A percentile compares a stretch with the other conserved stretches of the same genome.
These are phyloP conservation scores for Durio zibethinus DNA, from an alignment of 345 rosid species.

Conservation along the genomic window DNA sequence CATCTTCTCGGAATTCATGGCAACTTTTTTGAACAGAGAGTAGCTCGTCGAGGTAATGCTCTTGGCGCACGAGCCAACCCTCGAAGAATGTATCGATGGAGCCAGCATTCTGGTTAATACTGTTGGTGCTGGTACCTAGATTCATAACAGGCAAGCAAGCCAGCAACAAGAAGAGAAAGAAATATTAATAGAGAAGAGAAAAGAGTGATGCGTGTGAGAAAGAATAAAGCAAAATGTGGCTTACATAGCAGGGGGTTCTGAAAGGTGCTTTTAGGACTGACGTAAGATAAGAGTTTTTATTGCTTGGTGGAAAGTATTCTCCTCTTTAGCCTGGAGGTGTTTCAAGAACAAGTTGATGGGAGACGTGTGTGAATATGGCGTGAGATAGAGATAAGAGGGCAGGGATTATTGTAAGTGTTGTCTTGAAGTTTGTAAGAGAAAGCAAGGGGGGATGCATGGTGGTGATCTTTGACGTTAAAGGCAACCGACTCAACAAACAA, in stretches of 20 bases:
- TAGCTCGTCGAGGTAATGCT: slow-evolving; percentile 36
- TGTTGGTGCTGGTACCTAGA: not conserved
- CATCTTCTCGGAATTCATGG: slow-evolving; percentile 16
- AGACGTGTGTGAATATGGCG: not conserved
- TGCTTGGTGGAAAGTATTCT: slow-evolving; percentile 17
- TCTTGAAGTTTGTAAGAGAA: not conserved
- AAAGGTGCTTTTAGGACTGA: not conserved
- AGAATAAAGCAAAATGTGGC: not conserved
- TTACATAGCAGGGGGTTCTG: not conserved
- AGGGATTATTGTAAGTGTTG: not conserved
- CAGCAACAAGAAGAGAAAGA: not conserved
- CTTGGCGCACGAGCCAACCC: slow-evolving; percentile 44
- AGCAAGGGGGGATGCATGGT: slow-evolving; percentile 7
- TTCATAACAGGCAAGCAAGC: slow-evolving; percentile 15
- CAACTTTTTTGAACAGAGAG: slow-evolving; percentile 17
- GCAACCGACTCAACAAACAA: slow-evolving; percentile 13
- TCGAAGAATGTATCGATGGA: slow-evolving; percentile 29
- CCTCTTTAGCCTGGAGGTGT: not conserved
- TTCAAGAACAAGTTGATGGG: not conserved
- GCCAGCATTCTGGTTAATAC: not conserved
- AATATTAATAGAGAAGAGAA: not conserved
- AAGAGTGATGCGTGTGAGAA: not conserved
- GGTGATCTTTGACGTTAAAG: not conserved
- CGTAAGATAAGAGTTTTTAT: not conserved
- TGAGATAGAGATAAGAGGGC: not conserved